phyloP scores from a whole-genome alignment of 257 asterid genomes.

The Ehretia macrophylla region DNA sequence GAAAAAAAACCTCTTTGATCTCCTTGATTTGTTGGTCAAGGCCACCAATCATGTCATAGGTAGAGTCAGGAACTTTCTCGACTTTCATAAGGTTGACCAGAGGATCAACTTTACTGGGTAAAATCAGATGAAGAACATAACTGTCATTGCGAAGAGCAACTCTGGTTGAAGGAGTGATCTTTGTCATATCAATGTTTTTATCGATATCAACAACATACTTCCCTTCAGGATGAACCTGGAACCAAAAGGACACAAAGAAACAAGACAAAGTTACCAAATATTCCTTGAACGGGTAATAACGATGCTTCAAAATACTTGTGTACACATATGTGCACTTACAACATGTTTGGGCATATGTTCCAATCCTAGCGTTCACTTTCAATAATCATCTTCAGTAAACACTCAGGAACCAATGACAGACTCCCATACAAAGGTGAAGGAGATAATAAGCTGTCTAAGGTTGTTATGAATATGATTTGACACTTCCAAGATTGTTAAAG shows the following conservation, averaged over 20 bases:
- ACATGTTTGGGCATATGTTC: too few species aligned
- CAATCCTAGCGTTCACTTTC: too few species aligned
- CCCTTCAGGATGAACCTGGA: slow-evolving; percentile 92
- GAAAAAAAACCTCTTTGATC: slow-evolving; percentile 69
- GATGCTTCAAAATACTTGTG: too few species aligned
- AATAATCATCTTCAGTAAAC: too few species aligned
- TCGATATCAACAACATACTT: slow-evolving; percentile 85
- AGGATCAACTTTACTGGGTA: slow-evolving; percentile 97
- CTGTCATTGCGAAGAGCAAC: slow-evolving; percentile 94
- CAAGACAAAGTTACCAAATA: neutral
- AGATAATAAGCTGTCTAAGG: too few species aligned
- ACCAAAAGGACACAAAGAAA: slow-evolving; percentile 8
- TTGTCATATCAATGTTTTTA: slow-evolving; percentile 83
- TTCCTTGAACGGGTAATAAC: too few species aligned
- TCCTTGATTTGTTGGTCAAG: slow-evolving; percentile 94
- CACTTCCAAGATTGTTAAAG: too few species aligned
- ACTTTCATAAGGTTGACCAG: slow-evolving; percentile 96
- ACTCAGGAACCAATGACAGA: too few species aligned
- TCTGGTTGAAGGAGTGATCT: slow-evolving; percentile 84
- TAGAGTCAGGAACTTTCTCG: slow-evolving; percentile 90
- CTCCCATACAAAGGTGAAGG: too few species aligned
- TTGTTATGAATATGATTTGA: too few species aligned
- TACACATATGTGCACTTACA: too few species aligned
- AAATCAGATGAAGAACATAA: slow-evolving; percentile 81
- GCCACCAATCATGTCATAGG: slow-evolving; percentile 97